Evolutionary conservation across 1,284 basidiomycete species (phyloP).

Genomic region (Ceraceosorus guamensis): DNA sequence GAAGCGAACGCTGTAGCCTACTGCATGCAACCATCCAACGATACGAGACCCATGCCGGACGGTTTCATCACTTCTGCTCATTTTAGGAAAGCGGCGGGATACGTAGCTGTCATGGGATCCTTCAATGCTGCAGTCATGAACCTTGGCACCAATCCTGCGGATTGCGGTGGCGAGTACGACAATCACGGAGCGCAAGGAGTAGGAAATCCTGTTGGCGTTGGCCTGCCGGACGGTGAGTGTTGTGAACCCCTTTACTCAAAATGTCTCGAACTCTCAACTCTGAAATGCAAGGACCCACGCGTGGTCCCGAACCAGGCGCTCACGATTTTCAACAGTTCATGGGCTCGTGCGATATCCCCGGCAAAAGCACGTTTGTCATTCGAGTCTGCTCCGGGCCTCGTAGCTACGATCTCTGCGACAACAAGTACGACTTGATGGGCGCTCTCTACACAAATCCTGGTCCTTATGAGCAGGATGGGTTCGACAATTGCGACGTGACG

Average conservation of each 20-base stretch:
- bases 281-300: too few relatives aligned
- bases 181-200: constrained; percentile 25
- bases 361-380: constrained; percentile 30
- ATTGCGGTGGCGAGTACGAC: constrained; percentile 35
- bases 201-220: constrained; percentile 39
- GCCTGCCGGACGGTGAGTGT: constrained; percentile 16
- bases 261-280: too few relatives aligned
- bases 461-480: constrained; percentile 22
- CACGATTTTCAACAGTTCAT: constrained; percentile 33
- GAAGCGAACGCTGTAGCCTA: constrained; percentile 40
- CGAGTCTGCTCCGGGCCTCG: constrained; percentile 25
- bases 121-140: constrained; percentile 39
- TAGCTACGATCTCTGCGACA: constrained; percentile 17
- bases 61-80: constrained; percentile 40
- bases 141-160: constrained; percentile 18
- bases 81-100: constrained; percentile 26
- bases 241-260: too few relatives aligned
- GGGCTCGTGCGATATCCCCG: constrained; percentile 40
- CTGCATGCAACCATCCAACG: constrained; percentile 36
- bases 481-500: constrained; percentile 33
- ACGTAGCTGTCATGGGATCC: constrained; percentile 33
- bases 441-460: constrained; percentile 26
- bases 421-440: constrained; percentile 38
- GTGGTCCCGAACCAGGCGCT: constrained; percentile 2
- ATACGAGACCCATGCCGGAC: constrained; percentile 36